Base-by-base conservation (phyloP, 2,329 filamentous ascomycete genomes). In the Xylariomycetidae sp. region DNA sequence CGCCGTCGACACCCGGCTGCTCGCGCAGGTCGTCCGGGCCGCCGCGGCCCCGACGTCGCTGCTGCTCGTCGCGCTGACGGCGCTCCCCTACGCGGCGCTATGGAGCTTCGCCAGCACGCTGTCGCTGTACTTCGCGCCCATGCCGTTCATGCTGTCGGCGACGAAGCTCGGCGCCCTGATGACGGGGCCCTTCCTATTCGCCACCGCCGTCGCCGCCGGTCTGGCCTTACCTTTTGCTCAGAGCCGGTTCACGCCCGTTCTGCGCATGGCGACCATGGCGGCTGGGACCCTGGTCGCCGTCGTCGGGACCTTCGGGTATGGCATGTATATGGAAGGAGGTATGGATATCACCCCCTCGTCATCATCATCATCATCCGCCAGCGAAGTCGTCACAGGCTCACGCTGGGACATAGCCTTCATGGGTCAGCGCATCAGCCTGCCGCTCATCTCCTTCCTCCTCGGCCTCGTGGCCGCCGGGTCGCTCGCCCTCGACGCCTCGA, bases 41-140 rank as follows among this genome's bases (percentile, higher is more conserved):
- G 53, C 72, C 32, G 42, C 61, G 11, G 68, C 74, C 1, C 74
- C 74, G 2, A 72, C 70, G 1, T 69, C 69, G 0, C 33, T 61
- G 11, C 57, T 77, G 2, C 58, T 73, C 11, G 63, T 68, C 16
- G 36, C 66, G 5, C 53, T 66, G 2, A 63, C 69, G 0, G 49
- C 68, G 16, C 55, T 77, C 1, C 68, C 73, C 0, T 53, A 61
- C 27, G 61, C 62, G 9, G 51, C 62, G 0, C 59, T 77, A 8
- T 74, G 72, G 66, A 66, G 67, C 9, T 37, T 74, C 7, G 44
- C 63, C 1, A 49, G 57, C 15, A 67, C 66, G 1, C 49, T 77
- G 11, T 66, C 70, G 5, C 55, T 70, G 3, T 51, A 77, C 16
- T 69, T 76, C 42, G 50, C 60, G 2, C 58, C 62, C 2, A 48